Evolutionary conservation across 1,284 basidiomycete genomes (phyloP), one percentile per base, ranked within the genome.

Genomic region (Cryptococcus jaspeensis): DNA sequence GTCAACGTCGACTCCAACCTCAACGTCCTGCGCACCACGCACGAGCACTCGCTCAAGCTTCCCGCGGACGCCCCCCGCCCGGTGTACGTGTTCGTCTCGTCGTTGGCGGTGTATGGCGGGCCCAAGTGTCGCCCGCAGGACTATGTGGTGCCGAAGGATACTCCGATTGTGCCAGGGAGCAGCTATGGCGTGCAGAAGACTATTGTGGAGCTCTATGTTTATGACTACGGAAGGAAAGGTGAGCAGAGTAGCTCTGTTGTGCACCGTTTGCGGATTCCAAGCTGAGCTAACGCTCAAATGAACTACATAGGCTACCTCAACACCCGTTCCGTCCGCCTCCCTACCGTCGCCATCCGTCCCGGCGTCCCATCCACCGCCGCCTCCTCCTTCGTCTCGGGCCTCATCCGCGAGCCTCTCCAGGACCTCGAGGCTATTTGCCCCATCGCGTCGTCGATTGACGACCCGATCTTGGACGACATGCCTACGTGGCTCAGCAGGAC

Each of bases 1-100:
- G 84, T 86, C 58, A 87, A 87, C 70, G 70, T 86, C 53, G 84
- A 86, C 68, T 84, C 83, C 9, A 80, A 86, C 50, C 79, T 84
- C 40, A 68, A 76, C 6, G 72, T 86, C 23, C 76, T 85, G 8
- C 80, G 84, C 40, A 78, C 79, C 3, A 73, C 82, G 4, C 79
- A 81, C 35, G 71, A 71, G 37, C 78, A 82, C 56, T 70, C 74
- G 18, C 64, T 71, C 40, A 42, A 63, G 5, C 55, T 57, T 1
- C 38, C 59, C 11, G 60, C 60, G 13, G 47, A 36, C 16, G 64
- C 65, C 18, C 69, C 67, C 25, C 67, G 74, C 32, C 70, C 84
- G 55, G 81, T 83, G 44, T 85, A 85, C 72, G 80, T 86, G 54
- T 85, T 84, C 67, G 81, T 84, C 0, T 85, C 84, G 0, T 83